Evolutionary conservation across 352 stramenopile genomes (phyloP), one percentile per base, ranked within the genome.

Genomic region (Phytophthora multivora): DNA sequence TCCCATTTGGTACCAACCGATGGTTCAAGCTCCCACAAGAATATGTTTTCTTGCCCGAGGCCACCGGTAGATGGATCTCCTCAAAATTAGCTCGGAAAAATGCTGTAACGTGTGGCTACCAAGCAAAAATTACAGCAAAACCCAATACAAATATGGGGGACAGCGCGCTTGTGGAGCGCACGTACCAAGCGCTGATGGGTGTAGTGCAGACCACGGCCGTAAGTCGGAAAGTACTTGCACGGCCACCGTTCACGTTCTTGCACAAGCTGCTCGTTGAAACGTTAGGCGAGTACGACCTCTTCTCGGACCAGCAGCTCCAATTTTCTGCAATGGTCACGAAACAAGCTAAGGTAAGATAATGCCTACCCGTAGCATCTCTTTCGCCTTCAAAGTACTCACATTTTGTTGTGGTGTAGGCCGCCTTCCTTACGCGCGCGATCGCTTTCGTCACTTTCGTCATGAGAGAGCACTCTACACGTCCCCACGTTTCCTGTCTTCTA

Each of bases 181-280:
- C 80, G 36, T 93, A 91, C 36, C 63, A 83, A 25, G 63, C 75
- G 15, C 69, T 93, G n/a, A 69, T 90, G 19, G 51, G 58, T 2
- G 57, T 93, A 49, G 82, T 91, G 11, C 72, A 90, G 36, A 90
- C 82, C 5, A 91, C 82, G 4, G 80, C 78, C 4, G 69, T 95
- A 50, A 91, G 56, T 18, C 77, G 73, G 15, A 89, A 87, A 55
- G 83, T 93, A 19, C 66, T 95, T 4, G 42, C 64, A 11, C 78
- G 86, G 8, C 86, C 86, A 15, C 86, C 86, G 12, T 95, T 95
- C 53, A 90, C 85, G 3, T 93, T 95, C 33, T 55, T 95, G 4
- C 84, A 95, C 65, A 93, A 92, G 53, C 59, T 95, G 2, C 69
- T 93, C 5, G 62, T 91, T 7, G 83, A 92, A 48, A 89, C 79